A percentile compares a stretch with the other conserved stretches of the same genome.
These are phyloP conservation scores for Musa schizocarpa DNA, from an alignment of 176 grass and related monocot species.

Conservation along the genomic window DNA sequence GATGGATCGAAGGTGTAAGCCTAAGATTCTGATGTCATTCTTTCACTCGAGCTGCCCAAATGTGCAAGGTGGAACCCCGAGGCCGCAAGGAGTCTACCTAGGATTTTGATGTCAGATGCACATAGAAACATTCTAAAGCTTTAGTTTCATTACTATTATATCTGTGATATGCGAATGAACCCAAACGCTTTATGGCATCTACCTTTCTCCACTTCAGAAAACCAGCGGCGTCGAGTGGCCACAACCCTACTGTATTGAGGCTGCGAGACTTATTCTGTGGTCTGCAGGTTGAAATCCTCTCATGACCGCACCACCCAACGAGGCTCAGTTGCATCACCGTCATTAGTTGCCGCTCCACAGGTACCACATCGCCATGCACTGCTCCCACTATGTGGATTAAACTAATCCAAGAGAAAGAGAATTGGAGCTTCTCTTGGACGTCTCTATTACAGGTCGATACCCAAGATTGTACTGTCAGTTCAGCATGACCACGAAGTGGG, in stretches of 20 bases:
- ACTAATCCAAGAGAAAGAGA: neutral
- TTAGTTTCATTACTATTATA: too few relatives aligned
- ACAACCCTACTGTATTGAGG: too few relatives aligned
- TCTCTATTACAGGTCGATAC: neutral
- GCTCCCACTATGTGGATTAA: neutral
- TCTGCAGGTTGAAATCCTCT: slow-evolving; percentile 6
- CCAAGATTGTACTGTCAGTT: neutral
- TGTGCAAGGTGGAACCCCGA: too few relatives aligned
- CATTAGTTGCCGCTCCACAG: neutral
- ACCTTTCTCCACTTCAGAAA: neutral
- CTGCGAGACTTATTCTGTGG: neutral
- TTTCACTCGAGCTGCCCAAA: too few relatives aligned
- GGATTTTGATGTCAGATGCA: too few relatives aligned
- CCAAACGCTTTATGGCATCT: too few relatives aligned
- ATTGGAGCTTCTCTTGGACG: neutral
- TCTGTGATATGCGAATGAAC: too few relatives aligned
- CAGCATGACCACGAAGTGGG: neutral
- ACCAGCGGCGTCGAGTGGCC: neutral
- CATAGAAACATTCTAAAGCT: too few relatives aligned
- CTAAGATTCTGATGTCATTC: neutral
- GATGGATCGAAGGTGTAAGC: neutral
- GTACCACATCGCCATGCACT: neutral
- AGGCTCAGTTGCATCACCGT: neutral
- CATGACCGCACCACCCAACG: neutral
- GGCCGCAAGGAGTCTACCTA: too few relatives aligned